Evolutionary conservation across 2,329 filamentous ascomycete species (phyloP).

Genomic region (Fusarium dimerum): DNA sequence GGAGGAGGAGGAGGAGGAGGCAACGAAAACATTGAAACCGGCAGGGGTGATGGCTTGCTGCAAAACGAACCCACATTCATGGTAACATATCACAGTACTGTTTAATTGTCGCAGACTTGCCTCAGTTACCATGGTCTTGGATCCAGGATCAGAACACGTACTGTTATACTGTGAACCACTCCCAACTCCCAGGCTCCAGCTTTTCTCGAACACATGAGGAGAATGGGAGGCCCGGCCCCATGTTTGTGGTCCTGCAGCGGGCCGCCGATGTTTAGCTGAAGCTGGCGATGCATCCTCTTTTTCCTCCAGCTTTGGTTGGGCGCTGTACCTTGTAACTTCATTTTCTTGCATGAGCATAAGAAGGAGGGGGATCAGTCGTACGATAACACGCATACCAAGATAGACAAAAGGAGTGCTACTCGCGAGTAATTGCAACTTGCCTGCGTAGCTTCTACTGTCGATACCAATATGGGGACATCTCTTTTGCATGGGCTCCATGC

Average conservation of each 20-base stretch:
- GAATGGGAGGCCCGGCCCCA: slow-evolving; percentile 9
- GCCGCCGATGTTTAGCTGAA: slow-evolving; percentile 14
- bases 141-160: too few relatives aligned
- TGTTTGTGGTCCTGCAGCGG: slow-evolving; percentile 13
- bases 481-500: background rate
- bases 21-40: too few relatives aligned
- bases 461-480: background rate
- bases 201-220: slow-evolving; percentile 3
- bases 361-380: background rate
- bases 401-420: background rate
- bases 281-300: background rate
- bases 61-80: too few relatives aligned
- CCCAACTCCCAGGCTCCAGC: background rate
- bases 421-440: background rate
- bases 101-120: too few relatives aligned
- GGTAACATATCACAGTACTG: too few relatives aligned
- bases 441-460: background rate
- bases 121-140: too few relatives aligned
- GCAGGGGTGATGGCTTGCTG: too few relatives aligned
- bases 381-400: background rate
- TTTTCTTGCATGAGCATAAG: background rate
- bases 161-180: background rate
- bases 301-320: background rate
- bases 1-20: too few relatives aligned
- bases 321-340: background rate